Conservation (phyloP, 805 yeast species). For the Saccharomycopsis guyanensis region DNA sequence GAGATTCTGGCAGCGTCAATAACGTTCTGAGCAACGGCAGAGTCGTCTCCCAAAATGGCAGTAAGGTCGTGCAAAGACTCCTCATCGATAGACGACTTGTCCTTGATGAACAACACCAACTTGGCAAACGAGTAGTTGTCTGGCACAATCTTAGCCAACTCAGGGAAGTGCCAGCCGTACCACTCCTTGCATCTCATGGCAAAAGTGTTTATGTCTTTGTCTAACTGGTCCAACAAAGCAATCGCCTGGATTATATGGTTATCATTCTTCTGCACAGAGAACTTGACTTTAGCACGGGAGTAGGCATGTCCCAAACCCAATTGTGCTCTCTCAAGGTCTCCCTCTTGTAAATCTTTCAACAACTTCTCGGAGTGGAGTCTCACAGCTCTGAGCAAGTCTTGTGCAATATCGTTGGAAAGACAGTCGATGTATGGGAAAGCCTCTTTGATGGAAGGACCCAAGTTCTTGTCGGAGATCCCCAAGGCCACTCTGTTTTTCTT, state of each 20-base stretch:
- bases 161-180: constrained; percentile 99
- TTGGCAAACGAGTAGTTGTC: constrained; percentile 85
- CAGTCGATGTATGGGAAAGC: constrained; percentile 83
- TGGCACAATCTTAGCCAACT: constrained; percentile 82
- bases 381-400: constrained; percentile 91
- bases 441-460: constrained; percentile 96
- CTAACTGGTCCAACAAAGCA: constrained; percentile 94
- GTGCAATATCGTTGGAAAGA: constrained; percentile 83
- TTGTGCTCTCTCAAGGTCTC: constrained; percentile 97
- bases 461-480: constrained; percentile 89
- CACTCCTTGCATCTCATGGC: constrained; percentile 97
- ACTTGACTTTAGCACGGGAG: constrained; percentile 98
- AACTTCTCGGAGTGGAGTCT: constrained; percentile 85
- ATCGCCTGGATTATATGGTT: constrained; percentile 99
- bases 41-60: constrained; percentile 77
- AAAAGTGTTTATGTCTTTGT: constrained; percentile 95
- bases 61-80: constrained; percentile 87
- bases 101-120: constrained; percentile 73
- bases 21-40: constrained; percentile 83
- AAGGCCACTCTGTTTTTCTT: constrained; percentile 58
- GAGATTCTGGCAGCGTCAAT: constrained; percentile 94
- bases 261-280: constrained; percentile 96
- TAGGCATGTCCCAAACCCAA: constrained; percentile 98
- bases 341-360: constrained; percentile 84
- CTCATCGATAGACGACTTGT: constrained; percentile 75